Evolutionary conservation across 768 basidiomycete genomes (phyloP), one percentile per base, ranked within the genome.

Genomic region (Agrocybe pediades): DNA sequence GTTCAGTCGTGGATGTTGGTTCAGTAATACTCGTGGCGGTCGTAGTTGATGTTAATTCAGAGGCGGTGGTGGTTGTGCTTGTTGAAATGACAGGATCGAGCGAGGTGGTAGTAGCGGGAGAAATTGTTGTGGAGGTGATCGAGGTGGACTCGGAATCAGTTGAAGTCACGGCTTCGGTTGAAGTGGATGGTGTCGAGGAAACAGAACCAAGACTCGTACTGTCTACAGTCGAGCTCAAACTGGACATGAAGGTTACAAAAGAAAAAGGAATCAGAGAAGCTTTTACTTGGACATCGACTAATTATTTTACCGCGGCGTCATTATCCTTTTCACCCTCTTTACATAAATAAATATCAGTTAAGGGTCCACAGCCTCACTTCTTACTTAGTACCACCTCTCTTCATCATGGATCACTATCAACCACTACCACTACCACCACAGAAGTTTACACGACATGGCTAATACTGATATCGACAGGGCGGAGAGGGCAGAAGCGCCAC

Each of bases 401-500:
- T 30, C 15, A 30, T n/a, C 11, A 36, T 36, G 33, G 11, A 36
- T n/a, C n/a, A n/a, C n/a, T n/a, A n/a, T n/a, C n/a, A n/a, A n/a
- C n/a, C n/a, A n/a, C 33, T 3, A 36, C 33, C 5, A 36, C 6
- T 11, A 36, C 33, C 13, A n/a, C 33, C 5, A 36, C 6, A 36
- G n/a, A 36, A n/a, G 11, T n/a, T 36, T 5, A 11, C 33, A 6
- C 33, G n/a, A n/a, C n/a, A n/a, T n/a, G n/a, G n/a, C n/a, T n/a
- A n/a, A n/a, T n/a, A n/a, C n/a, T n/a, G n/a, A n/a, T n/a, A n/a
- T n/a, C n/a, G 46, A 56, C 13, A 76, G 74, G 17, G 72, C n/a
- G n/a, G 16, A 20, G 26, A 7, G 19, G 3, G 9, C 48, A 21
- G 36, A 49, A 23, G 21, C 77, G n/a, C 88, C 88, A 1, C 88